Percentiles rank a stretch among this genome's conserved stretches.
Evolutionary conservation across 2,329 filamentous ascomycete species (phyloP).

Genomic region (Calonectria leucothoes): DNA sequence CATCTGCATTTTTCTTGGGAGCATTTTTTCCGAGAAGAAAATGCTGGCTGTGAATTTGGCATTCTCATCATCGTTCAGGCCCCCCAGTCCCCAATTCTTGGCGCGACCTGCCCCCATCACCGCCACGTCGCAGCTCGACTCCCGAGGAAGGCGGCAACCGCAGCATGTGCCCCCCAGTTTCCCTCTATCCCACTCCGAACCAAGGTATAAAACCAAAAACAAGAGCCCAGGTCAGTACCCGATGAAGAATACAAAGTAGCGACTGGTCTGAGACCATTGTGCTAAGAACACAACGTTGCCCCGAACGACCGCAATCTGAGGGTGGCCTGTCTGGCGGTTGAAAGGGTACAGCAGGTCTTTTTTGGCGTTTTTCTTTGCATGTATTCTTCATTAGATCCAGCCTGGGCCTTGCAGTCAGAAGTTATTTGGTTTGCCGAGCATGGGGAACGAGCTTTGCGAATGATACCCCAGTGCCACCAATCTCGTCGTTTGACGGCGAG

Average conservation of each 20-base stretch:
- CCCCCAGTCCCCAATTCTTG: neutral
- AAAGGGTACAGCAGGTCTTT: neutral
- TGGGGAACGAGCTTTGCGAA: neutral
- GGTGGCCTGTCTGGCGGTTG: neutral
- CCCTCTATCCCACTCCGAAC: neutral
- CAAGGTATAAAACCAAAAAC: neutral
- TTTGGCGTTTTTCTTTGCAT: neutral
- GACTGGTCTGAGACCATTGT: neutral
- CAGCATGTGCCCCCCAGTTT: neutral
- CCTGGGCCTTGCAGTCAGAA: neutral
- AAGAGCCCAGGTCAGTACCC: neutral
- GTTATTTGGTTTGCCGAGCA: neutral
- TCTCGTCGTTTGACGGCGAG: too few relatives aligned
- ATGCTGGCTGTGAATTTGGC: neutral
- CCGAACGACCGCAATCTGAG: neutral
- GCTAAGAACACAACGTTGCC: neutral
- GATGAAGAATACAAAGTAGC: neutral
- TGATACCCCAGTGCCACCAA: neutral
- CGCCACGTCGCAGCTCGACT: neutral
- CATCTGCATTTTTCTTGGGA: neutral
- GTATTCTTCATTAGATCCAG: neutral
- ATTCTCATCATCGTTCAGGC: neutral
- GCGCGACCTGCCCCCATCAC: neutral
- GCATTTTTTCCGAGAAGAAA: neutral
- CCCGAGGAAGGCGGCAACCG: neutral